A percentile compares a stretch with the other conserved stretches of the same genome.
Evolutionary conservation across 2,329 filamentous ascomycete species (phyloP).

Genomic region (Hortaea werneckii): DNA sequence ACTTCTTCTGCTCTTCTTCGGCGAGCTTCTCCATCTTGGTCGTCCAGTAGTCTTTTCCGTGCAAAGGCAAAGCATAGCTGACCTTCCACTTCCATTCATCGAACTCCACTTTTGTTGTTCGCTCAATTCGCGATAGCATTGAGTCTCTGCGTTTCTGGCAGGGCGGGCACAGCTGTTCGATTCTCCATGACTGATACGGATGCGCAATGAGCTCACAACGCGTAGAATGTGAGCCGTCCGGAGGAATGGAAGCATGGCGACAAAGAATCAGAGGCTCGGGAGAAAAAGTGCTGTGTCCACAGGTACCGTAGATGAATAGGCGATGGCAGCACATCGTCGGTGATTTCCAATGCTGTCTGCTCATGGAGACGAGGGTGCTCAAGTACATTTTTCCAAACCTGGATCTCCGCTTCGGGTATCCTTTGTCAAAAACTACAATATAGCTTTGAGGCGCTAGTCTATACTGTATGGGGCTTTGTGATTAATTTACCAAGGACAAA

Average conservation of each 20-base stretch:
- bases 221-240: constrained; percentile 4
- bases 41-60: constrained; percentile 20
- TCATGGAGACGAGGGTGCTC: background rate
- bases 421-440: background rate
- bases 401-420: background rate
- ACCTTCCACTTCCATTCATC: constrained; percentile 34
- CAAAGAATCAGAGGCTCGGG: constrained; percentile 27
- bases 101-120: constrained; percentile 21
- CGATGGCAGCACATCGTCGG: constrained; percentile 34
- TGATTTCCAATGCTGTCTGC: background rate
- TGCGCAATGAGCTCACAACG: constrained; percentile 23
- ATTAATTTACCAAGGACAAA: too few species aligned
- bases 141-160: constrained; percentile 21
- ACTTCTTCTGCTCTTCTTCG: constrained; percentile 12
- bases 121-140: constrained; percentile 19
- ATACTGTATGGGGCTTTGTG: too few species aligned
- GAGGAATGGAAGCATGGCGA: constrained; percentile 18
- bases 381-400: background rate
- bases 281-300: constrained; percentile 31
- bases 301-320: constrained; percentile 32
- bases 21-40: constrained; percentile 9
- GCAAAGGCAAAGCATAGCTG: constrained; percentile 25
- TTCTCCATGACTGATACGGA: constrained; percentile 26
- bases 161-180: constrained; percentile 24
- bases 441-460: too few species aligned